phyloP scores from a whole-genome alignment of 768 basidiomycete genomes.

The Pulveroboletus ravenelii region DNA sequence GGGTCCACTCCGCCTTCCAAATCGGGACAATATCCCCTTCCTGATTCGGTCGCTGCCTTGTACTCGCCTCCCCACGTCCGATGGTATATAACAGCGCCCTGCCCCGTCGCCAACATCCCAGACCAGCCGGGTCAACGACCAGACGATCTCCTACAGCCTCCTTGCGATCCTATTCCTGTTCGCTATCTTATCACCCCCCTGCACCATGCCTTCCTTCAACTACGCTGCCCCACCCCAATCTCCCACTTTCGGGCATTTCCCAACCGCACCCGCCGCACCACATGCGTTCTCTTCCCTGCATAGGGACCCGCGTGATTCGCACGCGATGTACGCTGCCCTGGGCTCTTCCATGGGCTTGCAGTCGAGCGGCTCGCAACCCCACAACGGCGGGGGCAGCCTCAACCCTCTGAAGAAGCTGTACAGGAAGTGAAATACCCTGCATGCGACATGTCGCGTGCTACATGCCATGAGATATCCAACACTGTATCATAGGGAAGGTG shows the following conservation, averaged over 20 bases:
- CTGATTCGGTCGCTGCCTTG: conserved; percentile 25
- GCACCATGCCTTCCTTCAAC: conserved; percentile 42
- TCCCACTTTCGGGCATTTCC: conserved; percentile 58
- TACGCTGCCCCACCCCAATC: conserved; percentile 45
- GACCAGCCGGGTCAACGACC: conserved; percentile 7
- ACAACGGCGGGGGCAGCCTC: conserved; percentile 22
- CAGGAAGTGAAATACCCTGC: conserved; percentile 18
- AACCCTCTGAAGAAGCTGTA: conserved; percentile 36
- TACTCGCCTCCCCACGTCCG: conserved; percentile 8
- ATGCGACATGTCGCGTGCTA: neutral
- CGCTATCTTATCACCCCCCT: conserved; percentile 8
- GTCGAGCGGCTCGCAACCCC: conserved; percentile 21
- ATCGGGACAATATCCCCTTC: conserved; percentile 17
- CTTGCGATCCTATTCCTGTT: neutral
- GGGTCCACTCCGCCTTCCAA: conserved; percentile 5
- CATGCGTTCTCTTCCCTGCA: conserved; percentile 54
- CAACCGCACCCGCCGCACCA: conserved; percentile 47
- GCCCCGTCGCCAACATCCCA: conserved; percentile 2
- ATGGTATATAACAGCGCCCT: conserved; percentile 24
- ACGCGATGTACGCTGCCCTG: conserved; percentile 55
- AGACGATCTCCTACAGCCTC: conserved; percentile 9
- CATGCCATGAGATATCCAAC: neutral
- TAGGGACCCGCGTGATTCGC: conserved; percentile 56
- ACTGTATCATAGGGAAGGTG: conserved; percentile 27
- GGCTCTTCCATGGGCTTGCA: conserved; percentile 26